Percentiles rank a stretch among this genome's conserved stretches.
phyloP scores from a whole-genome alignment of 371 early-diverging fungal genomes.

The Nosema muscidifuracis region DNA sequence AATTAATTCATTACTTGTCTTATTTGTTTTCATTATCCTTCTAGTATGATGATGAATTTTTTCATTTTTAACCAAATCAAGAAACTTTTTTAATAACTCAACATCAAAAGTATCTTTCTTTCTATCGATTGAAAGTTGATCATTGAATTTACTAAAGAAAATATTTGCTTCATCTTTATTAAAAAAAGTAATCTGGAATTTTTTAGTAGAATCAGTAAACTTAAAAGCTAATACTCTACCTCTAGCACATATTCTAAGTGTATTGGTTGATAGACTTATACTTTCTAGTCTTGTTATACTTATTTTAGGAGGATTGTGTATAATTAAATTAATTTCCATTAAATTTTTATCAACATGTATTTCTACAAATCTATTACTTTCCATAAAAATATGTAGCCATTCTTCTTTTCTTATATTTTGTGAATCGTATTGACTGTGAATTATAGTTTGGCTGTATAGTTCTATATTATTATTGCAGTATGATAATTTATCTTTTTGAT shows the following conservation, averaged over 20 bases:
- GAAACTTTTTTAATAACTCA: neutral
- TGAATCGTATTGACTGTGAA: constrained; percentile 23
- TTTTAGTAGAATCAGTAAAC: neutral
- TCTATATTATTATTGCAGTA: constrained; percentile 19
- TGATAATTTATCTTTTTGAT: constrained; percentile 9
- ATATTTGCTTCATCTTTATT: constrained; percentile 11
- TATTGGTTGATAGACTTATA: neutral
- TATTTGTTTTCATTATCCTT: neutral
- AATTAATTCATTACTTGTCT: constrained; percentile 4
- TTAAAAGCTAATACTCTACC: constrained; percentile 12
- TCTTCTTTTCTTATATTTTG: constrained; percentile 14
- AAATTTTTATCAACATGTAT: neutral
- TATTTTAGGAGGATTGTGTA: constrained; percentile 10
- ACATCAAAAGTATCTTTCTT: neutral
- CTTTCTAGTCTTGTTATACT: constrained; percentile 15
- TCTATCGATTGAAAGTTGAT: neutral
- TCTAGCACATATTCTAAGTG: constrained; percentile 8
- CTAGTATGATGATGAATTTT: neutral
- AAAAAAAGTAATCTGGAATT: constrained; percentile 24
- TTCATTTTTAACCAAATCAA: neutral
- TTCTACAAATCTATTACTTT: constrained; percentile 24
- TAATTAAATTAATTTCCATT: constrained; percentile 8
- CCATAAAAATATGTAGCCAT: constrained; percentile 35
- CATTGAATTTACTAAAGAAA: constrained; percentile 16
- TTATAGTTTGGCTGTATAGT: constrained; percentile 12